Evolutionary conservation across 2,329 filamentous ascomycete genomes (phyloP).

Genomic region (Shiraia sp.): DNA sequence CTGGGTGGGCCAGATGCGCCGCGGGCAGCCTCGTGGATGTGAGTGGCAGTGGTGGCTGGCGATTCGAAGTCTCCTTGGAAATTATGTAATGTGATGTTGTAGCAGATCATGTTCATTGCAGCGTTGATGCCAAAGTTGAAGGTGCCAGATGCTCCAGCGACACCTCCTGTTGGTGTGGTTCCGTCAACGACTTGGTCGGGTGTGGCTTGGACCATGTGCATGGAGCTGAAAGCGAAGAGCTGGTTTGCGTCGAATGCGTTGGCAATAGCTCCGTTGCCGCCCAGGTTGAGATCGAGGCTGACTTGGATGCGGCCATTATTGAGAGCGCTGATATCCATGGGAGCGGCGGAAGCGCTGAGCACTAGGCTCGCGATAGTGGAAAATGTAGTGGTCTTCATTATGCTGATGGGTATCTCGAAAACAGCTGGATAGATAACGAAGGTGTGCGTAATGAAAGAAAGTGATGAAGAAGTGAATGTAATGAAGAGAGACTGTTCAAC

Average conservation of each 20-base stretch:
- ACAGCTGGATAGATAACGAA: constrained; percentile 2
- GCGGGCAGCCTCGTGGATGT: constrained; percentile 57
- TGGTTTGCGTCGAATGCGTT: constrained; percentile 13
- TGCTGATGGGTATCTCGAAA: constrained; percentile 3
- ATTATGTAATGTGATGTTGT: constrained; percentile 56
- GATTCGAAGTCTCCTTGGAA: constrained; percentile 59
- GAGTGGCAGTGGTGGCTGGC: constrained; percentile 57
- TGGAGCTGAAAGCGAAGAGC: constrained; percentile 53
- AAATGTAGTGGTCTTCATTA: constrained; percentile 22
- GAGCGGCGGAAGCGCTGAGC: constrained; percentile 14
- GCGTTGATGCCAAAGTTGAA: constrained; percentile 60
- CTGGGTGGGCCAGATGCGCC: constrained; percentile 57
- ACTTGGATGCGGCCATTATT: constrained; percentile 19
- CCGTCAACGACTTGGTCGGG: constrained; percentile 57
- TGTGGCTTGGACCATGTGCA: constrained; percentile 52
- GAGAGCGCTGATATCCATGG: constrained; percentile 10
- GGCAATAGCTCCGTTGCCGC: background rate
- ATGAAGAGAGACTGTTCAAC: constrained; percentile 31
- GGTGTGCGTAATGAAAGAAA: constrained; percentile 7
- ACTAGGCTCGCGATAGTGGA: constrained; percentile 12
- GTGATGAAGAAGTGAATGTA: constrained; percentile 10
- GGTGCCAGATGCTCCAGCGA: constrained; percentile 51
- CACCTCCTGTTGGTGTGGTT: constrained; percentile 49
- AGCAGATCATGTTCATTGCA: constrained; percentile 48
- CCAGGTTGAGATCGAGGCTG: constrained; percentile 24